Evolutionary conservation across 352 stramenopile genomes (phyloP), one percentile per base, ranked within the genome.

Genomic region (Phytophthora brassicae): DNA sequence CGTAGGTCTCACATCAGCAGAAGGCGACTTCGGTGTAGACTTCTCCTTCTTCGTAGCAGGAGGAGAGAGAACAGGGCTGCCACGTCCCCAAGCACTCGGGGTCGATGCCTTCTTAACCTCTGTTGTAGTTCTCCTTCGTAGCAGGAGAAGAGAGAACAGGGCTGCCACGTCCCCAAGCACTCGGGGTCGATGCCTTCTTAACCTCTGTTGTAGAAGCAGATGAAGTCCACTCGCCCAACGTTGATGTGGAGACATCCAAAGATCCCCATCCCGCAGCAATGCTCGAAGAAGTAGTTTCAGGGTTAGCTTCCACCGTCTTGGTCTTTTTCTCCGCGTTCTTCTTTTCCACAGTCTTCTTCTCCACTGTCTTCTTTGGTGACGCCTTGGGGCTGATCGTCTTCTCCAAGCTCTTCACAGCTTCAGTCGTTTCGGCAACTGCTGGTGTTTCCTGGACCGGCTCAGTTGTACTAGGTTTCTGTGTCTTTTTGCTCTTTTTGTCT

Each of bases 11-110:
- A 75, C 45, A 42, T 74, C 68, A 14, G 52, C 64, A 51, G 66
- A 29, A 14, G 72, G 72, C 17, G 57, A 84, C 13, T 83, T 76
- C 9, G 61, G 60, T 17, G 59, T 20, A 3, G 73, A 28, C 19
- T 45, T 46, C 39, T 64, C 24, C 19, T 63, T 70, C 5, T 14
- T 44, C n/a, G 38, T 73, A 46, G 53, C 52, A 46, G 51, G 64
- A 17, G 80, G 59, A 2, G 73, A 75, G 14, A 91, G 56, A 22
- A 91, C 45, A 24, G 81, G 79, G 44, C 78, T 90, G 2, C 74
- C 76, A 64, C 84, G 82, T 3, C 64, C 53, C 84, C 84, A 93
- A 14, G 78, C 81, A 50, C 86, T 92, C 17, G 86, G 72, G 5
- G 83, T 86, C 38, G 77, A 73, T 4, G 55, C 55, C n/a, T n/a